Percentiles rank a stretch among this genome's conserved stretches.
phyloP scores from a whole-genome alignment of 1,284 basidiomycete species.

The Microbotryum intermedium region DNA sequence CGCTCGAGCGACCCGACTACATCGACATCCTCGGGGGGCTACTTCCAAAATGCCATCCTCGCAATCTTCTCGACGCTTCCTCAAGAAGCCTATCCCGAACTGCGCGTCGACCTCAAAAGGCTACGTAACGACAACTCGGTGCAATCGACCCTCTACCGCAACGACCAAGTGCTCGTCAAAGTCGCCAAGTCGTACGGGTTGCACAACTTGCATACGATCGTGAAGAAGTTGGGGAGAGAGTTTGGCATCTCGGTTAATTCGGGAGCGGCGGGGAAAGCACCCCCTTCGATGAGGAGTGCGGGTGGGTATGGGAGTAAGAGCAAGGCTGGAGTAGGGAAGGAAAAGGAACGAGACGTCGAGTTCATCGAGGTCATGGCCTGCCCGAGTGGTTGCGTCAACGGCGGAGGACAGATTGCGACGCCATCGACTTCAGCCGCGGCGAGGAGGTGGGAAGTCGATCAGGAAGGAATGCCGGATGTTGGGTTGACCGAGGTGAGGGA shows the following conservation, averaged over 20 bases:
- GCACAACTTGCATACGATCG: constrained; percentile 92
- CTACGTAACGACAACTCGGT: constrained; percentile 59
- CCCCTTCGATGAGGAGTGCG: constrained; percentile 50
- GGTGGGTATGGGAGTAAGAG: constrained; percentile 44
- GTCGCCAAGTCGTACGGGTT: constrained; percentile 96
- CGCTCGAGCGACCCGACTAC: not conserved
- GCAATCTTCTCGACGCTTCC: constrained; percentile 43
- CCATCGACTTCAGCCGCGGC: constrained; percentile 28
- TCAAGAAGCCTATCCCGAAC: constrained; percentile 22
- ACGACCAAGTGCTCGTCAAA: constrained; percentile 65
- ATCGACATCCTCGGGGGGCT: constrained; percentile 80
- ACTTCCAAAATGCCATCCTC: constrained; percentile 66
- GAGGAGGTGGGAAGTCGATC: constrained; percentile 47
- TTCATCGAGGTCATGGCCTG: constrained; percentile 99
- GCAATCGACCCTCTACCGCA: constrained; percentile 51
- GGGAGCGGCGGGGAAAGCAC: constrained; percentile 43
- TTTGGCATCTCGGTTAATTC: constrained; percentile 62
- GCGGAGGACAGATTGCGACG: constrained; percentile 83
- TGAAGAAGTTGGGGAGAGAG: constrained; percentile 81
- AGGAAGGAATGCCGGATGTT: constrained; percentile 41
- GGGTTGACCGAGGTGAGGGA: constrained; percentile 35
- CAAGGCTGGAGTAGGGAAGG: constrained; percentile 30
- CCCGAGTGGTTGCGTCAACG: constrained; percentile 93
- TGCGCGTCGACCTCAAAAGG: constrained; percentile 49
- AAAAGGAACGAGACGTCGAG: constrained; percentile 60